Conservation (phyloP, 2,329 filamentous ascomycete species). For the Nothopassalora personata region DNA sequence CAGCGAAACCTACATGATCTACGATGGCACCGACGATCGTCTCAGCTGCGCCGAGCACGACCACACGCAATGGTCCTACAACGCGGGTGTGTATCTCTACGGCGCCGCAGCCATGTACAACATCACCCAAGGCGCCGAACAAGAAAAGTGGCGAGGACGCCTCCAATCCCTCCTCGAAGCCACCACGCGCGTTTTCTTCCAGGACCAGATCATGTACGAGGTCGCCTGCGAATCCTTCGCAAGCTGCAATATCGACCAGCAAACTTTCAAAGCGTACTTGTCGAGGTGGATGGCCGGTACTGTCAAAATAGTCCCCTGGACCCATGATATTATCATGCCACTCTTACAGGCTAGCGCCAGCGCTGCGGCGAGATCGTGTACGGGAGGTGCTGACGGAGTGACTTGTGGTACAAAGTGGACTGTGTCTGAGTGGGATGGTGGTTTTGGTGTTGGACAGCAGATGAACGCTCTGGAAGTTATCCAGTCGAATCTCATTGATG, state of each 20-base stretch:
- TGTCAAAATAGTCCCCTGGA: slow-evolving; percentile 55
- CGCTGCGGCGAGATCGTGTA: slow-evolving; percentile 49
- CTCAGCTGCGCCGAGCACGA: slow-evolving; percentile 41
- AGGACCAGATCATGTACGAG: slow-evolving; percentile 40
- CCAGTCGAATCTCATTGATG: slow-evolving; percentile 38
- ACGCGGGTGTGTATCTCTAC: slow-evolving; percentile 42
- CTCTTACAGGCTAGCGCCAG: slow-evolving; percentile 49
- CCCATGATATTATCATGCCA: slow-evolving; percentile 47
- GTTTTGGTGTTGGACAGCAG: slow-evolving; percentile 51
- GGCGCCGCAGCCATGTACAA: slow-evolving; percentile 46
- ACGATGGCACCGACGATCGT: slow-evolving; percentile 41
- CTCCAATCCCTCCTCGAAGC: slow-evolving; percentile 24
- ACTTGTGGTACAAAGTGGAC: slow-evolving; percentile 44
- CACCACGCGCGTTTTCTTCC: slow-evolving; percentile 37
- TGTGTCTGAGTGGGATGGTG: slow-evolving; percentile 40
- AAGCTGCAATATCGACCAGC: slow-evolving; percentile 43
- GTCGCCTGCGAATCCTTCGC: slow-evolving; percentile 40
- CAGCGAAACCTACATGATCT: slow-evolving; percentile 37
- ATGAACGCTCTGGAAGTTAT: slow-evolving; percentile 54
- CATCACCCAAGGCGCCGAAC: slow-evolving; percentile 22
- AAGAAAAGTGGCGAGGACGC: slow-evolving; percentile 20
- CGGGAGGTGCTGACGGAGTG: slow-evolving; percentile 40
- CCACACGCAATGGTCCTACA: slow-evolving; percentile 45
- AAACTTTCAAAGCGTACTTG: slow-evolving; percentile 47
- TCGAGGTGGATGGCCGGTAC: slow-evolving; percentile 49